phyloP scores from a whole-genome alignment of 2,329 filamentous ascomycete genomes.

The Verticillium isaacii region DNA sequence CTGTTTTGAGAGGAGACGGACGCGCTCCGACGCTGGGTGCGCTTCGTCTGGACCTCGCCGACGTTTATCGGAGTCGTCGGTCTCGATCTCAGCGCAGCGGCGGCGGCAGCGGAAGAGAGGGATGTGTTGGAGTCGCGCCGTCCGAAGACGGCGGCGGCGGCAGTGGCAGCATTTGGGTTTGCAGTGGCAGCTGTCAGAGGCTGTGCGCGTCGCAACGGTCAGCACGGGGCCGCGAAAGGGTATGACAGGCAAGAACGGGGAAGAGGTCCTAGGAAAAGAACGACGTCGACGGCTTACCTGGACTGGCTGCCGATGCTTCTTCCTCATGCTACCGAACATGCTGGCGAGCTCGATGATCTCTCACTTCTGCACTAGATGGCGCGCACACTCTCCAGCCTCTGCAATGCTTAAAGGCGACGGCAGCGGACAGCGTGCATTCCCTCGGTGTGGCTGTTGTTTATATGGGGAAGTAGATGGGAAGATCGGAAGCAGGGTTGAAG shows the following conservation, averaged over 20 bases:
- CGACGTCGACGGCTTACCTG: constrained; percentile 30
- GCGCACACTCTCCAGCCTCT: background rate
- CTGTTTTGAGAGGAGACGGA: constrained; percentile 66
- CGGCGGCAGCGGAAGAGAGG: constrained; percentile 77
- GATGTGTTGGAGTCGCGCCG: constrained; percentile 58
- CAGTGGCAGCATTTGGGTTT: constrained; percentile 70
- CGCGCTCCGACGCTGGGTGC: constrained; percentile 66
- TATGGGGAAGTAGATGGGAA: background rate
- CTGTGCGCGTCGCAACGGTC: constrained; percentile 31
- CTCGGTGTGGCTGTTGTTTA: background rate
- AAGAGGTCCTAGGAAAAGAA: background rate
- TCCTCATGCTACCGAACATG: constrained; percentile 47
- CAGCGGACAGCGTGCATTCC: background rate
- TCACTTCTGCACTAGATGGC: background rate
- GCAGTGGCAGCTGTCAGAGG: constrained; percentile 59
- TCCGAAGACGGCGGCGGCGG: constrained; percentile 75
- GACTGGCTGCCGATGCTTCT: constrained; percentile 40
- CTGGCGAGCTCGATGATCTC: constrained; percentile 6
- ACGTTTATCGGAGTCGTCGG: constrained; percentile 76
- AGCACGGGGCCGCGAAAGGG: constrained; percentile 4
- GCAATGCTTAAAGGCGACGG: background rate
- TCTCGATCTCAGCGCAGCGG: constrained; percentile 76
- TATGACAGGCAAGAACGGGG: background rate
- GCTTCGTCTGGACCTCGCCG: constrained; percentile 81
- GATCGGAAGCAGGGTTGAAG: background rate